Evolutionary conservation across 2,329 filamentous ascomycete species (phyloP).

Genomic region (Aspergillus caelatus): DNA sequence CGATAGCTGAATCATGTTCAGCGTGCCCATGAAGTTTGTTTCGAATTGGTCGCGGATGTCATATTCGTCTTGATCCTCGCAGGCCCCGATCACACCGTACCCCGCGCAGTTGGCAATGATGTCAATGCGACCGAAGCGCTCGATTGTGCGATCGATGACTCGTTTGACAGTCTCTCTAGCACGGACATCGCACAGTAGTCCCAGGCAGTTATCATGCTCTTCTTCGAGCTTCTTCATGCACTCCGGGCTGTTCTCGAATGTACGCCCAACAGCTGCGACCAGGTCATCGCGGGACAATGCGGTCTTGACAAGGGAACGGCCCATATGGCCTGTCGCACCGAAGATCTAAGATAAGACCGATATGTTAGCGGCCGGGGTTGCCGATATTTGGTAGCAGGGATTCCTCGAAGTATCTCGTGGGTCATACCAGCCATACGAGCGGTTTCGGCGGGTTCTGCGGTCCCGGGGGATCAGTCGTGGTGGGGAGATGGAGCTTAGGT

Average conservation of each 20-base stretch:
- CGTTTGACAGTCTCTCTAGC: conserved; percentile 74
- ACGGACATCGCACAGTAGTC: conserved; percentile 87
- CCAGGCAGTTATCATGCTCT: conserved; percentile 65
- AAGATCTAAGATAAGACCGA: conserved; percentile 66
- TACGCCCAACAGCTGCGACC: conserved; percentile 83
- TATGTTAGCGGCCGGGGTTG: not conserved
- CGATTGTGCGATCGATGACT: conserved; percentile 70
- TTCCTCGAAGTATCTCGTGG: not conserved
- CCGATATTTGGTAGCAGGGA: not conserved
- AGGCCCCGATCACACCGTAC: conserved; percentile 92
- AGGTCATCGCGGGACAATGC: conserved; percentile 79
- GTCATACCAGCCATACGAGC: conserved; percentile 83
- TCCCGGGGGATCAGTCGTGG: conserved; percentile 83
- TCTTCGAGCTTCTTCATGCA: conserved; percentile 72
- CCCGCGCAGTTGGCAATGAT: conserved; percentile 92
- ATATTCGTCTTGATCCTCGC: conserved; percentile 94
- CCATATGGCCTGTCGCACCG: conserved; percentile 96
- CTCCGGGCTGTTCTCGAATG: conserved; percentile 72
- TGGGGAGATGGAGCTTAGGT: conserved; percentile 66
- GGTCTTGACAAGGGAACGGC: conserved; percentile 81
- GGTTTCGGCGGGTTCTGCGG: conserved; percentile 70
- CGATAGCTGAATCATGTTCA: conserved; percentile 89
- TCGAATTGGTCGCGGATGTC: conserved; percentile 96
- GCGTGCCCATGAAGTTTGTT: conserved; percentile 94
- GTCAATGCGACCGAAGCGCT: conserved; percentile 79